Percentiles rank a stretch among this genome's conserved stretches.
phyloP scores from a whole-genome alignment of 495 filamentous ascomycete species.

The Delitschia confertaspora region DNA sequence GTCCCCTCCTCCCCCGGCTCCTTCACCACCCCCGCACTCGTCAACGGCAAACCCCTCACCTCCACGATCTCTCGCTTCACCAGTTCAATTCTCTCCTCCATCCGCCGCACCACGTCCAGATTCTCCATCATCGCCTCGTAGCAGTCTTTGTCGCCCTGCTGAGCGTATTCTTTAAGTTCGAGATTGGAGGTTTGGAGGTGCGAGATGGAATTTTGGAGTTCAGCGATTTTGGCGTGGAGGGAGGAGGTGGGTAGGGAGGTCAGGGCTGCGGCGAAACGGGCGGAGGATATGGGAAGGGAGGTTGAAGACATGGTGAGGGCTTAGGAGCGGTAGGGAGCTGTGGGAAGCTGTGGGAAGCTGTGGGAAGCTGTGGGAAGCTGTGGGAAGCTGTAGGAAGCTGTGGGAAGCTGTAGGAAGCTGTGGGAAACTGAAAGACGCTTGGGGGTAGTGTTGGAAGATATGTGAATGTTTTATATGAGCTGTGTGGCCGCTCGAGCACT shows the following conservation, averaged over 20 bases:
- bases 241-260: constrained; percentile 58
- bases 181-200: constrained; percentile 74
- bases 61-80: constrained; percentile 64
- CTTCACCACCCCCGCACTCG: constrained; percentile 41
- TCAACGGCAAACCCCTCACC: constrained; percentile 60
- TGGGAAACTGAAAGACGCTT: too few species aligned
- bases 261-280: constrained; percentile 63
- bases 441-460: background rate
- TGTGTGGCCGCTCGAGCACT: too few species aligned
- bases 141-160: constrained; percentile 55
- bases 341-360: too few species aligned
- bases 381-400: too few species aligned
- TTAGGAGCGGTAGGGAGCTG: background rate
- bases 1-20: constrained; percentile 3
- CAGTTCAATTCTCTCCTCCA: constrained; percentile 60
- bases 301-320: constrained; percentile 38
- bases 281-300: constrained; percentile 49
- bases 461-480: background rate
- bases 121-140: constrained; percentile 68
- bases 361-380: too few species aligned
- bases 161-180: constrained; percentile 39
- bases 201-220: constrained; percentile 71
- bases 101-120: constrained; percentile 59
- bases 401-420: too few species aligned
- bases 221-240: constrained; percentile 70